Base-by-base conservation (phyloP, 352 stramenopile genomes). In the Peronospora farinosa region DNA sequence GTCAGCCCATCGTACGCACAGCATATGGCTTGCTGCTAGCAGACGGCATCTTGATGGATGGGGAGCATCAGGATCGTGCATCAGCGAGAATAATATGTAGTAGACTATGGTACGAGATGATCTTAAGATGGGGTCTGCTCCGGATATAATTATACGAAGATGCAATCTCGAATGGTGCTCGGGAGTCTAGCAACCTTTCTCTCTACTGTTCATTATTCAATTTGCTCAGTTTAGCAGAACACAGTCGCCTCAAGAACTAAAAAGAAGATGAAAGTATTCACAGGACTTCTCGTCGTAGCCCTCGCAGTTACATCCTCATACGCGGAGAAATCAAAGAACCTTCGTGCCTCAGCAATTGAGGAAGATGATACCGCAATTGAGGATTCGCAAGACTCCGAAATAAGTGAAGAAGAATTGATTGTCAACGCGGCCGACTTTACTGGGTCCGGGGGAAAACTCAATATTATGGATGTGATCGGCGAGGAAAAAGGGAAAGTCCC, bases 191-290 rank as follows among this genome's bases (percentile, higher is more conserved):
- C 30, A 17, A 2, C 23, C 35, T 40, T 51, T 25, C 31, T 40
- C 31, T 25, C 21, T 40, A 16, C 40, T 47, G 25, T 21, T 62
- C 60, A 67, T 67, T 67, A 50, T 57, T 44, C 31, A 57, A 54
- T 64, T 67, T 36, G 47, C 59, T 45, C 52, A 58, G 43, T 39
- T 25, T 50, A 37, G 25, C 36, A 42, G 54, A 16, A 43, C 36
- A 30, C 35, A 37, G n/a, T 21, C 28, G 30, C 39, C 49, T 44
- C 38, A 23, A 43, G 48, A 54, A 47, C 40, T 42, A 53, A 45
- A 50, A 46, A 45, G 44, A 55, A 49, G 42, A 68, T 68, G 60
- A 68, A 68, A 49, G 48, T 65, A 19, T 32, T 54, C 40, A 15
- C 37, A 15, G 40, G 54, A 8, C 39, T 69, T 21, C 23, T 67